Evolutionary conservation across 2,329 filamentous ascomycete species (phyloP), one percentile per base, ranked within the genome.

Genomic region (Nigrograna mackinnonii): DNA sequence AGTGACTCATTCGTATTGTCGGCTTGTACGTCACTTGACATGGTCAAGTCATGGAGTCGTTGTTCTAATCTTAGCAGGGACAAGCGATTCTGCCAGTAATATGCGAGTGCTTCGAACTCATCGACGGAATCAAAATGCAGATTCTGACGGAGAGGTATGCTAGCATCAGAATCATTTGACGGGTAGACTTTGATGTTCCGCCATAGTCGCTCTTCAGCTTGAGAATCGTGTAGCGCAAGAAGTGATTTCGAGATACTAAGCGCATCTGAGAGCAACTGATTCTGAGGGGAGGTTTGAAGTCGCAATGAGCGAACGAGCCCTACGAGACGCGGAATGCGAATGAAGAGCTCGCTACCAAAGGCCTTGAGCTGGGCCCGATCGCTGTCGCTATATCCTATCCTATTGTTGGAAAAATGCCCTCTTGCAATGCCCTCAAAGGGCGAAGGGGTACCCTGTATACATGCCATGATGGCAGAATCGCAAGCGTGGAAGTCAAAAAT

Each of bases 401-500:
- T 34, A 43, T 47, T 38, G 31, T 39, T 41, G 35, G 35, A 24
- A 49, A 35, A 51, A 31, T 51, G 49, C 17, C 13, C 45, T 24
- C 35, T 39, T 39, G 45, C 22, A 30, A 51, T 37, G 16, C 37
- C 21, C 35, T 51, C 48, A 18, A 51, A 52, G n/a, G 47, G 46
- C 22, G 43, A 52, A 22, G 43, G 21, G 11, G 13, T 41, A 3
- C 46, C 49, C 33, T 47, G 46, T 13, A 52, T 42, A 42, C 46
- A 49, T 26, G 49, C 46, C 44, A 50, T 45, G 20, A 50, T 35
- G 28, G 49, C 43, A 28, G 49, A 43, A 38, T 50, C 49, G 22
- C 44, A 47, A 43, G 39, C 39, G 34, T 52, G 47, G 33, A 52
- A 52, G 34, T 52, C 43, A 33, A 52, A 39, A 12, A 52, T 50